Evolutionary conservation across 345 rosid species (phyloP), one percentile per base, ranked within the genome.

Genomic region (Arabis alpina): DNA sequence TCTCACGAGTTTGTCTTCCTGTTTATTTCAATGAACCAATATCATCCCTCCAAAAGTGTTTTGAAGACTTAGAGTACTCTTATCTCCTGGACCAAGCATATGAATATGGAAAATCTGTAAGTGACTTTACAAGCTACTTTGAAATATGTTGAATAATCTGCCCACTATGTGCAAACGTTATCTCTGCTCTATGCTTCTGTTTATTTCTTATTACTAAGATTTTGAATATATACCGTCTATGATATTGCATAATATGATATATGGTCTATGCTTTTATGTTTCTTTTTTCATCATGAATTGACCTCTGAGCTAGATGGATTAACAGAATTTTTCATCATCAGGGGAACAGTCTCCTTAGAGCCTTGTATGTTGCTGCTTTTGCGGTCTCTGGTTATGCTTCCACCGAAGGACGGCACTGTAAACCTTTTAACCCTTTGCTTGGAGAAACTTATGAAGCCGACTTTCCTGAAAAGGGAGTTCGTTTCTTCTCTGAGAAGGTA

Each of bases 371-470:
- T 82, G 95, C 96, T 66, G 95, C 99, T 30, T 94, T 94, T 87
- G 98, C 99, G 4, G 88, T 91, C 65, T 94, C 99, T 71, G 97
- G 96, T 61, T 94, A 91, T 78, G 95, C 97, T 73, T 91, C 97
- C 51, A 82, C 99, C 7, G 92, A 91, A 75, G 93, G 96, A 28
- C 85, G 99, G 42, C 93, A 88, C 41, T 91, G 99, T 78, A 94
- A 94, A 82, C 99, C 99, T 14, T 94, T 94, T 70, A 94, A 94
- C 70, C 98, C 98, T 80, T 81, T 93, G 72, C 84, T 93, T 10
- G 97, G 98, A 78, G 98, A 93, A 86, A 93, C 97, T 51, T 93
- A 85, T 63, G 98, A 93, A 83, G 98, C 98, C 41, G 92, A 91
- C 70, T 91, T 66, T 87, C 94, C 94, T 48, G 98, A 93, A 41